phyloP scores from a whole-genome alignment of 441 rosid genomes.

The Gossypium gossypioides region DNA sequence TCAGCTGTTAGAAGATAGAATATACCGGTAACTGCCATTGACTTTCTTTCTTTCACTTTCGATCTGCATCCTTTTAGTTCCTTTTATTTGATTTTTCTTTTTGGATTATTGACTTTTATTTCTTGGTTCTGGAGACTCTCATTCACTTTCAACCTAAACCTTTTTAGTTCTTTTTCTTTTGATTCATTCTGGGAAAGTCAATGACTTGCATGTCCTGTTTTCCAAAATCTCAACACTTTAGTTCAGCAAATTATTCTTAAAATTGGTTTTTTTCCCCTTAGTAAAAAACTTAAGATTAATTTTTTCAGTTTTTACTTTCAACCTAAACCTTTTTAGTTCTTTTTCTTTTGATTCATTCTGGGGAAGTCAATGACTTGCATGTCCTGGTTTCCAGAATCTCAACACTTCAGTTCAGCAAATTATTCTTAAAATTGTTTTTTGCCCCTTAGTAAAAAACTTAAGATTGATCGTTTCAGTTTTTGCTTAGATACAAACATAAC shows the following conservation, averaged over 20 bases:
- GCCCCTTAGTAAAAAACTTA: background rate
- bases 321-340: slow-evolving; percentile 1
- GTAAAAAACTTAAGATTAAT: background rate
- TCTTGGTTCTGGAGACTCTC: slow-evolving; percentile 7
- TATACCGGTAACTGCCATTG: slow-evolving; percentile 55
- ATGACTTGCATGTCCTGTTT: background rate
- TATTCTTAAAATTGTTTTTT: background rate
- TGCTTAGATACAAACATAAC: background rate
- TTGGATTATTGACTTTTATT: background rate
- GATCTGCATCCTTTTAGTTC: slow-evolving; percentile 5
- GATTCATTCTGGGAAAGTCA: background rate
- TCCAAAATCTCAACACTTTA: background rate
- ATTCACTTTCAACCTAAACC: slow-evolving; percentile 11
- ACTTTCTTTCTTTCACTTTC: slow-evolving; percentile 12
- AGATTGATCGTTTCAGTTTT: background rate
- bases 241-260: background rate
- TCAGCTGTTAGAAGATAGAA: slow-evolving; percentile 84
- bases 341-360: background rate
- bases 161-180: background rate
- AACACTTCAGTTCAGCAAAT: background rate
- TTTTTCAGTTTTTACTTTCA: slow-evolving; percentile 1
- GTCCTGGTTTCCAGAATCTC: background rate
- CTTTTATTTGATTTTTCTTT: background rate
- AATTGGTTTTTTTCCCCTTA: background rate
- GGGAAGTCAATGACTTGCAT: background rate